phyloP scores from a whole-genome alignment of 768 basidiomycete species.

The Podaxis carcinomalis region DNA sequence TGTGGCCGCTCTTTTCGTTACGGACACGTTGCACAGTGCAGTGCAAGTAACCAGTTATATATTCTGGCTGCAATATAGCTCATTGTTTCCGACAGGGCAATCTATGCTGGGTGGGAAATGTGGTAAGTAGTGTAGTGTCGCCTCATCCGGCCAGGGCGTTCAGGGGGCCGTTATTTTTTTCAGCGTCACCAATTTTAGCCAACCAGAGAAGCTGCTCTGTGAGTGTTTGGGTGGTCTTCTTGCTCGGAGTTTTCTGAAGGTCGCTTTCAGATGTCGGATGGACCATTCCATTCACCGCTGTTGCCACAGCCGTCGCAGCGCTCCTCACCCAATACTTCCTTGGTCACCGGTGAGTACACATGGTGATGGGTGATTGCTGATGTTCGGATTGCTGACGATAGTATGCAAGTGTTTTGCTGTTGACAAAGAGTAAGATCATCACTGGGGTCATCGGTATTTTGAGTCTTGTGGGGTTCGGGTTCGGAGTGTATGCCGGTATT shows the following conservation, averaged over 20 bases:
- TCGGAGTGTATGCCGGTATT: constrained; percentile 36
- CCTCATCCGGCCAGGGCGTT: neutral
- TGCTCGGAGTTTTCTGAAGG: neutral
- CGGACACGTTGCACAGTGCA: constrained; percentile 32
- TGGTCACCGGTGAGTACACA: constrained; percentile 27
- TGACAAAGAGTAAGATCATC: constrained; percentile 26
- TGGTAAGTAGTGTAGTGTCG: constrained; percentile 13
- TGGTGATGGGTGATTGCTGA: neutral
- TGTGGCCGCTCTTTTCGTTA: constrained; percentile 25
- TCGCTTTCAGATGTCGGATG: constrained; percentile 30
- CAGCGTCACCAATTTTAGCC: constrained; percentile 30
- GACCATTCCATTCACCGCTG: constrained; percentile 44
- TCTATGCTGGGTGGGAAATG: constrained; percentile 25
- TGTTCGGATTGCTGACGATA: constrained; percentile 15
- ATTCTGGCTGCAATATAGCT: neutral
- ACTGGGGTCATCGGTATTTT: neutral
- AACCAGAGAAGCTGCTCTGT: constrained; percentile 27
- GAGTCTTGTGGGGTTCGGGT: constrained; percentile 27
- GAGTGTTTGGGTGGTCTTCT: neutral
- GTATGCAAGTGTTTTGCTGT: constrained; percentile 13
- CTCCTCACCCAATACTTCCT: constrained; percentile 45
- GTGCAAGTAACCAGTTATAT: constrained; percentile 20
- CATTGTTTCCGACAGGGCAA: constrained; percentile 12
- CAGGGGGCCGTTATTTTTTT: neutral
- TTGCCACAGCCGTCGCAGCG: constrained; percentile 39